Base-by-base conservation (phyloP, 352 stramenopile genomes). In the Phytophthora tubulina region DNA sequence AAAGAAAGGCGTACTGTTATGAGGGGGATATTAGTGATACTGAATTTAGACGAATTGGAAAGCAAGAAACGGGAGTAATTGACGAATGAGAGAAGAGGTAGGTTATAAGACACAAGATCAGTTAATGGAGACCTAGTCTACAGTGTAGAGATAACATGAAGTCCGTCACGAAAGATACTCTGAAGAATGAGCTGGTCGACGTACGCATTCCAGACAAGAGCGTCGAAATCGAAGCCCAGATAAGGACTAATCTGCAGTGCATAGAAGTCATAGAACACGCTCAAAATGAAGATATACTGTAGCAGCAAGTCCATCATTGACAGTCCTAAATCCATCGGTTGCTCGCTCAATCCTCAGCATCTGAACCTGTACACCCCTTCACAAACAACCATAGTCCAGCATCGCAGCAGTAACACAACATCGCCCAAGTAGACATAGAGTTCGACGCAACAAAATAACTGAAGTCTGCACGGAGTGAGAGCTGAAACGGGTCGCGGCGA, bases 401-500 rank as follows among this genome's bases (percentile, higher is more conserved):
- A 48, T 17, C n/a, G 10, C 36, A 50, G 51, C 35, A 49, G 17
- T 11, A 52, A 45, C 5, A 44, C 6, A 38, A 42, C 51, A 45
- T n/a, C n/a, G 41, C 51, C 39, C 41, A 27, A 27, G 21, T 27
- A 27, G 21, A 27, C n/a, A 36, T 42, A 38, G 3, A 61, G 13
- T 58, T n/a, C 57, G 44, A 41, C 33, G 15, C 35, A 48, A 62
- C n/a, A 51, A 27, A 55, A 39, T 38, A 33, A 70, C 52, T 9
- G 31, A 59, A 57, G n/a, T 27, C 42, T 57, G 68, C 21, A 70
- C 39, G 32, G 67, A 27, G 21, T 27, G 21, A 27, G 21, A 27
- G 53, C 71, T 60, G 63, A 65, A 67, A 59, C 54, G 71, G 58
- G 74, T 74, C 58, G 65, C 58, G 68, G 48, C 60, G 64, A 61